Evolutionary conservation across 2,329 filamentous ascomycete genomes (phyloP), one percentile per base, ranked within the genome.

Genomic region (Endocalyx cinctus): DNA sequence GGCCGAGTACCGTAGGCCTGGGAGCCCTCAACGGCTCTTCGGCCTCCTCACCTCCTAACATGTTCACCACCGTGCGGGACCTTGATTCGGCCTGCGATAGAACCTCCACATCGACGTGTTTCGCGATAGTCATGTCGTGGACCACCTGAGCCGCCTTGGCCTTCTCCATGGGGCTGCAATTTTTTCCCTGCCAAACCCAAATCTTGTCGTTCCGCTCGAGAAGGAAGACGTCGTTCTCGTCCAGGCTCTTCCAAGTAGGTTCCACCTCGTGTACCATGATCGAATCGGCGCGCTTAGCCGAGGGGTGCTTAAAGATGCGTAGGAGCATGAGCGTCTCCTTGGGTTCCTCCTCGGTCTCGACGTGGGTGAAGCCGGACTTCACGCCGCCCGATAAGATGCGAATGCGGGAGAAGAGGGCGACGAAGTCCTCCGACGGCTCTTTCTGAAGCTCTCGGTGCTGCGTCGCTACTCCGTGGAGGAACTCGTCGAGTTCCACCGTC

Each of bases 401-500:
- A 26, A 82, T 56, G 11, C 69, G 66, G 3, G 74, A 74, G 58
- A 84, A 84, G 3, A 84, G 57, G 3, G 63, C 59, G 13, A 79
- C 48, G 45, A 84, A 84, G 30, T 70, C 74, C 14, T 74, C 68
- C 3, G 77, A 81, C 2, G 73, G 74, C 19, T 68, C 62, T 5
- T 61, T 55, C 57, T 84, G 78, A 2, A 79, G 60, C 58, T 84
- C 80, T 27, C 79, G 74, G 50, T 83, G 72, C 59, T 84, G 80
- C 3, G 68, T 75, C 1, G 79, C 79, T 1, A 66, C 60, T 3
- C 79, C 79, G 25, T 68, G 61, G 31, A 84, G 55, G 48, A 80
- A 82, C 56, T 83, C 79, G 46, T 84, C 80, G 12, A 84, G 64
- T 56, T 84, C 80, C 16, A 82, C 78, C 0, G 79, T 81, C 63